Evolutionary conservation across 129 eudicot genomes (phyloP), one percentile per base, ranked within the genome.

Genomic region (Heracleum sosnowskyi): DNA sequence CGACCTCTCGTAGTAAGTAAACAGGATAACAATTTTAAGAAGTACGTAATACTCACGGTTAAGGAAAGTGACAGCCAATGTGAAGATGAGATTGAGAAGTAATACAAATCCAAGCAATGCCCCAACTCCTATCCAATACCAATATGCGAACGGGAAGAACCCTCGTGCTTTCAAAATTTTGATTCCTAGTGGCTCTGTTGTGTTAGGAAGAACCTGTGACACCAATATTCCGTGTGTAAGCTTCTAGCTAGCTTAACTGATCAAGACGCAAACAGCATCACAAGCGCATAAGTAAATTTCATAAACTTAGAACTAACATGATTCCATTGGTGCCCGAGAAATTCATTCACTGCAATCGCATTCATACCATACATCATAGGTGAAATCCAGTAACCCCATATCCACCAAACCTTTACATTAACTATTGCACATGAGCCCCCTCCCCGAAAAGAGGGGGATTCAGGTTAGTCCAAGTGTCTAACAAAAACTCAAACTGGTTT

Each of bases 311-410:
- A 15, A 66, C 82, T 47, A 80, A 86, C 89, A 29, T 78, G 79
- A 11, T 47, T 83, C 90, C 90, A 86, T n/a, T 75, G 42, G 44
- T 77, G 41, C 22, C 85, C 85, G 10, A 78, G 83, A 39, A 86
- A 86, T 55, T 83, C 89, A 83, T 83, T 86, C n/a, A 81, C 85
- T 4, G 81, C 37, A 12, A 86, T 60, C 3, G 87, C 90, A 74
- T 87, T 87, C 64, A 70, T 35, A 12, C 66, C 86, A 41, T 87
- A 87, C 90, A 84, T 81, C 76, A 82, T 42, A 1, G 88, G 86
- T 24, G 88, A 84, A n/a, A 63, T 17, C 80, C 81, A 87, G 70
- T 81, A 87, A 77, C 84, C 86, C 90, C 90, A 87, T 55, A 84
- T 62, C 87, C 83, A 84, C 90, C 90, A 84, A 42, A 47, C 77